These are phyloP conservation scores for Erodium maritimum DNA, from an alignment of 345 rosid species.

Conservation along the genomic window DNA sequence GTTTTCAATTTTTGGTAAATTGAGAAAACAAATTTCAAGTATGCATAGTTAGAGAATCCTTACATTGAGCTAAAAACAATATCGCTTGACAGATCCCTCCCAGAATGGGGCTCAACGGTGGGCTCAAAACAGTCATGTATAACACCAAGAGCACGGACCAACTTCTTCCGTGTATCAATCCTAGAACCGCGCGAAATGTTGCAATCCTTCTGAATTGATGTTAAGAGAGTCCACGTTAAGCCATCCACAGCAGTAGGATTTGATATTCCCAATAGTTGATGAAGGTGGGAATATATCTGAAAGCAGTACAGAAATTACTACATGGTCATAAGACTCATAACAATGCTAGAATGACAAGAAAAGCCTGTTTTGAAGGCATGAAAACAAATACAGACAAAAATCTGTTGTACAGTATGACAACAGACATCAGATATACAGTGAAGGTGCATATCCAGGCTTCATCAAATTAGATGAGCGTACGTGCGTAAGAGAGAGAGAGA, in stretches of 20 bases:
- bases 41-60: slow-evolving; percentile 8
- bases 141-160: slow-evolving; percentile 25
- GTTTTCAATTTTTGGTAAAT: too few species aligned
- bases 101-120: slow-evolving; percentile 24
- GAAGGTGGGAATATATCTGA: slow-evolving; percentile 23
- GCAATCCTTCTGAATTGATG: slow-evolving; percentile 17
- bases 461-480: background rate
- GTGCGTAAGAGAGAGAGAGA: too few species aligned
- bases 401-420: background rate
- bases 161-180: slow-evolving; percentile 21
- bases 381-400: background rate
- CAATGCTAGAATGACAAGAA: background rate
- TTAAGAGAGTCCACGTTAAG: slow-evolving; percentile 43
- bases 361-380: background rate
- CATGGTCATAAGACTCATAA: background rate
- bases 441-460: background rate
- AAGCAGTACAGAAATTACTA: slow-evolving; percentile 17
- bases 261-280: slow-evolving; percentile 38
- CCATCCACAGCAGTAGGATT: slow-evolving; percentile 34
- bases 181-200: slow-evolving; percentile 11
- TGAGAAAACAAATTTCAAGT: background rate
- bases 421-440: background rate
- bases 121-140: slow-evolving; percentile 42
- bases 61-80: slow-evolving; percentile 30
- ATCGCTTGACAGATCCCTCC: slow-evolving; percentile 32